Conservation (phyloP, 805 yeast species). For the Tetrapisispora arboricola region DNA sequence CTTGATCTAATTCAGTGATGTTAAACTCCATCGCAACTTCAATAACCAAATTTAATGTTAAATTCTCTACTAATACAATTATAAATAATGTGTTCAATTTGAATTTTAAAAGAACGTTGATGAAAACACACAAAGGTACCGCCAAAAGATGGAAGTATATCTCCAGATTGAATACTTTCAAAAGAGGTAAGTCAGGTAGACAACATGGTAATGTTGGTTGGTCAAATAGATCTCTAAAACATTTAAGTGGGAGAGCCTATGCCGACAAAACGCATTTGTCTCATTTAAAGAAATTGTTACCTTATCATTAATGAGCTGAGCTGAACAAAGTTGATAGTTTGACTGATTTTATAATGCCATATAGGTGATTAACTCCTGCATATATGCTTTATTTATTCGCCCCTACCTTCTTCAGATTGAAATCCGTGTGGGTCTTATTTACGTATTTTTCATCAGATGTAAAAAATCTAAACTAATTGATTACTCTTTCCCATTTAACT, state of each 20-base stretch:
- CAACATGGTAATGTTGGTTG: conserved; percentile 91
- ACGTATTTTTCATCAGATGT: too few relatives aligned
- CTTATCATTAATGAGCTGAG: conserved; percentile 25
- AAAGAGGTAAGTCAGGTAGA: conserved; percentile 72
- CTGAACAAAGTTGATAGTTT: neutral
- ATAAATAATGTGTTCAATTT: neutral
- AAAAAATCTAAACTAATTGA: too few relatives aligned
- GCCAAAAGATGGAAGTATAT: conserved; percentile 58
- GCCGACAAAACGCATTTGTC: conserved; percentile 49
- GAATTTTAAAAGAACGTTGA: conserved; percentile 13
- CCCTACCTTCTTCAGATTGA: too few relatives aligned
- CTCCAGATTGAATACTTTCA: conserved; percentile 41
- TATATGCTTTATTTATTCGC: too few relatives aligned
- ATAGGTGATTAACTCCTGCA: too few relatives aligned
- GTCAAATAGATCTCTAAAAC: conserved; percentile 49
- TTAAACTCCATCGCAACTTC: neutral
- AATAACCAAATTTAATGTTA: neutral
- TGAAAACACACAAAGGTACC: conserved; percentile 79
- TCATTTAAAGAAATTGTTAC: conserved; percentile 47
- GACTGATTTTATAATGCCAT: too few relatives aligned
- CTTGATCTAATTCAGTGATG: neutral
- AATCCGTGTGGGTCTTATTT: too few relatives aligned
- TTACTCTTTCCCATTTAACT: too few relatives aligned
- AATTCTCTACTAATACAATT: neutral
- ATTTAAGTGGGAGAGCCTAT: conserved; percentile 47